Conservation (phyloP, 768 basidiomycete genomes). For the Trametes coccinea region DNA sequence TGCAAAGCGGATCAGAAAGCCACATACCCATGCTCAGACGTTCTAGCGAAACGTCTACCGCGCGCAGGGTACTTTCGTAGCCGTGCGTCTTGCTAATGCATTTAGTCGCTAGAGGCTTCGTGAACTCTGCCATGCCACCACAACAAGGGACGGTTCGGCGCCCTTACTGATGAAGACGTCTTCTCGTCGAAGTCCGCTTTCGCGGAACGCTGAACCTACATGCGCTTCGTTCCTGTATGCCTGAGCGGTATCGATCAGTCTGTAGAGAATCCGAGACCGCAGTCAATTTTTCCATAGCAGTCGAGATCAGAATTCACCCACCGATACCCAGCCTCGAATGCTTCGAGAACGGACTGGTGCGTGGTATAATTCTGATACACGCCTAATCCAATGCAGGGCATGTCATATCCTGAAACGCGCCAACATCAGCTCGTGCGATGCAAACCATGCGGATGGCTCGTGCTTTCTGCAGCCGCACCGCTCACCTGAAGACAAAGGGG, state of each 20-base stretch:
- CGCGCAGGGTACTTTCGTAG: conserved; percentile 61
- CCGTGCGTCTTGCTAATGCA: conserved; percentile 62
- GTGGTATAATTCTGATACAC: conserved; percentile 70
- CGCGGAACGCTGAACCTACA: conserved; percentile 61
- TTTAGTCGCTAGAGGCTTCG: conserved; percentile 60
- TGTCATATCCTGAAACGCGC: conserved; percentile 40
- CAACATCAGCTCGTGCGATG: not conserved
- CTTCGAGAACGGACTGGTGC: conserved; percentile 56
- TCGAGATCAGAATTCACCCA: not conserved
- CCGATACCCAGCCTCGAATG: conserved; percentile 67
- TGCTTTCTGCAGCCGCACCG: not conserved
- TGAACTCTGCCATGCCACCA: no score
- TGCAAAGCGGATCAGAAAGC: not conserved
- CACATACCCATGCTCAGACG: conserved; percentile 55
- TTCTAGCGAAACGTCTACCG: conserved; percentile 61
- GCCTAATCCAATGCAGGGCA: conserved; percentile 70
- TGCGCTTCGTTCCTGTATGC: conserved; percentile 66
- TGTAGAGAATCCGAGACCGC: not conserved
- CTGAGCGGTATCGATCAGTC: conserved; percentile 77
- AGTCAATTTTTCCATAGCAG: no score
- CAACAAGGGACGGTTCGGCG: not conserved
- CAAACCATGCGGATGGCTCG: not conserved
- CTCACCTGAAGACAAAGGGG: conserved; percentile 31
- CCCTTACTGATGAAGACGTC: conserved; percentile 63
- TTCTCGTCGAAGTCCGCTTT: conserved; percentile 52